Base-by-base conservation (phyloP, 1,284 basidiomycete genomes). In the Mycena citricolor region DNA sequence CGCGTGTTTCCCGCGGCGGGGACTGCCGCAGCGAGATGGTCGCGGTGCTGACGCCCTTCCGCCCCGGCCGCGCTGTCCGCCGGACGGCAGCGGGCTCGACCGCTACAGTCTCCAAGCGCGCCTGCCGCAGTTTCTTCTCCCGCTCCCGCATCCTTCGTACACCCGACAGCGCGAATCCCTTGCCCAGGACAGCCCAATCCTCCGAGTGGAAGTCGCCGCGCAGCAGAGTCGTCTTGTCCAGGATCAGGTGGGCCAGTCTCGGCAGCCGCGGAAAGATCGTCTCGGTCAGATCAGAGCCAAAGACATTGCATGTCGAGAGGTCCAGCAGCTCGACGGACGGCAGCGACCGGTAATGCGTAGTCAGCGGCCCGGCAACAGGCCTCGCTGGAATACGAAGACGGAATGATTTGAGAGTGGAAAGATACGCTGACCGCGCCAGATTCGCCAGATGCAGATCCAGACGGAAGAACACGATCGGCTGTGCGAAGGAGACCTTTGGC, bases 391-490 rank as follows among this genome's bases (percentile, higher is more conserved):
- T 67, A 31, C 79, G 77, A 23, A 88, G 60, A 10, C 80, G 71
- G 35, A 86, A 60, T 36, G 71, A 62, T 8, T 58, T 67, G 34
- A 82, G 60, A 13, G 68, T 35, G 1, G 58, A 58, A 21, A 74
- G 49, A 28, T 66, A 63, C 0, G 68, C 62, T 3, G 83, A 79
- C 33, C 66, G 66, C 7, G 75, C 59, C 35, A 86, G 66, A 1
- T 56, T 52, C 2, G 70, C 55, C 16, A 73, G 47, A 42, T 79
- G 57, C 3, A 72, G 61, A 32, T 81, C 74, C 23, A 87, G 68
- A 14, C 71, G 71, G 58, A 84, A 84, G 65, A 88, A 87, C 4
- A 86, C 83, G 38, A 88, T 63, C 0, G 86, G 85, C 55, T 88
- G 85, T 2, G 86, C 85, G 47, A 88, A 88, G 51, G 65, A 39